Base-by-base conservation (phyloP, 306 rosid genomes). In the Crotalaria pallida region DNA sequence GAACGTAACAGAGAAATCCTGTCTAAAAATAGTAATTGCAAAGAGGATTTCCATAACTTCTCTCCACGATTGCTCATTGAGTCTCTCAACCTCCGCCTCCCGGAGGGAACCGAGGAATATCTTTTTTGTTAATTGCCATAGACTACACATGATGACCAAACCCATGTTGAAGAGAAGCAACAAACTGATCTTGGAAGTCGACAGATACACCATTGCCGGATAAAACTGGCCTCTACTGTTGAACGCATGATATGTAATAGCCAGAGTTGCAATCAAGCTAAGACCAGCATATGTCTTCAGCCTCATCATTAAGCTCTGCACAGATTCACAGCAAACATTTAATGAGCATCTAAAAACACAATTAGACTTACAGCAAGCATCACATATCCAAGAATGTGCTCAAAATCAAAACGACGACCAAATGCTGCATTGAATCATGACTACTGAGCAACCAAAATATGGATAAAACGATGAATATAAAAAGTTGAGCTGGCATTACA, bases 51-150 rank as follows among this genome's bases (percentile, higher is more conserved):
- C 99, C 99, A 89, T 95, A 77, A 95, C 87, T 77, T 95, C 99
- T 82, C 97, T 89, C 99, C 99, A 95, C 0, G 96, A 95, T 34
- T 95, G 99, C 81, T 95, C 99, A 45, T 95, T 95, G 51, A 95
- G 96, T 88, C 97, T 89, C 89, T 95, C 99, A 1, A 95, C 89
- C 91, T 95, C 99, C 0, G 99, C 97, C 81, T 95, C 99, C n/a
- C 99, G 86, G 19, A 95, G 96, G 3, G 95, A 64, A 63, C 99
- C 99, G 24, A 95, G 84, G 77, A 95, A 95, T 11, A 95, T 45
- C 74, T 79, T 87, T 43, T 95, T 95, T 0, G 96, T 84, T 58
- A 95, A 61, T 82, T 95, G 96, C 99, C 99, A 95, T 52, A 95
- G 33, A 73, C 74, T 80, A 78, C 97, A 95, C 97, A 91, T 91